These are phyloP conservation scores for Tetragonia tetragonoides DNA, from an alignment of 148 eudicot genomes.

Conservation along the genomic window DNA sequence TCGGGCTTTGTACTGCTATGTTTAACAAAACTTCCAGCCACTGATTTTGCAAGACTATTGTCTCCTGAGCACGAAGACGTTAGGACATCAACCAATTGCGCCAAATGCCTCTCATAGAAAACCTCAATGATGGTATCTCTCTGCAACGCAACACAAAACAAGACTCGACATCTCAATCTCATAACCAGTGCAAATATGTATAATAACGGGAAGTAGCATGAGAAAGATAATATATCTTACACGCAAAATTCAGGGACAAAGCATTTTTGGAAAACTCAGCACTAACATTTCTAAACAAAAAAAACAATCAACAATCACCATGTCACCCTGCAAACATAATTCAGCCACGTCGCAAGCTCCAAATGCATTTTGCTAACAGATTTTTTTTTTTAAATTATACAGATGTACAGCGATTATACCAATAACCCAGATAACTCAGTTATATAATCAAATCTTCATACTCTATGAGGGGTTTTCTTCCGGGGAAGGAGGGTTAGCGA, in stretches of 20 bases:
- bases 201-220: conserved; percentile 2
- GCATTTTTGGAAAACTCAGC: conserved; percentile 20
- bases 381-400: not conserved
- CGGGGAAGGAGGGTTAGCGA: not conserved
- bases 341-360: conserved; percentile 21
- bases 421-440: not conserved
- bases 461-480: not conserved
- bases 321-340: conserved; percentile 26
- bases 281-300: conserved; percentile 17
- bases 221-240: conserved; percentile 20
- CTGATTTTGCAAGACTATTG: conserved; percentile 32
- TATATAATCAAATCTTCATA: not conserved
- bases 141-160: conserved; percentile 42
- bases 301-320: conserved; percentile 19
- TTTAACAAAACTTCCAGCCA: conserved; percentile 31
- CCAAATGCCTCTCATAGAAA: conserved; percentile 90
- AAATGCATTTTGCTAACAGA: not conserved
- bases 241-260: conserved; percentile 26
- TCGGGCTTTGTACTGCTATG: conserved; percentile 62
- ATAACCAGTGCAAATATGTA: not conserved
- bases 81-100: conserved; percentile 76
- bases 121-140: conserved; percentile 74
- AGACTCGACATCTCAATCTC: not conserved
- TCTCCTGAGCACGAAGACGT: conserved; percentile 63
- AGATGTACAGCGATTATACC: not conserved